Conservation (phyloP, 345 rosid species). For the Pelargonium nanum region DNA sequence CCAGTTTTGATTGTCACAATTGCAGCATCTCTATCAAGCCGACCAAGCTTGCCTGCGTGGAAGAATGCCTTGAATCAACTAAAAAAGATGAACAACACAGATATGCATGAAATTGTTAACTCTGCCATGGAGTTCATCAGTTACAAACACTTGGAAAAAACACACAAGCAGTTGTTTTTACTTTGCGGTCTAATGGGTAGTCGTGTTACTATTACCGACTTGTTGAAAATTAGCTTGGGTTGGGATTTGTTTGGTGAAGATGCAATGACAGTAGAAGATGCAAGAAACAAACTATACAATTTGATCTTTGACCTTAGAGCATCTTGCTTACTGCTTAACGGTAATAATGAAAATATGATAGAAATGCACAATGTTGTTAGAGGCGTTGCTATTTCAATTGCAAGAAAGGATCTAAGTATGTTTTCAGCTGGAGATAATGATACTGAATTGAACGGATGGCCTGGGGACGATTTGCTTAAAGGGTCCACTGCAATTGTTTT, state of each 20-base stretch:
- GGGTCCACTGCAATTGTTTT: conserved; percentile 1
- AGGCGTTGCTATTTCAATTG: too few relatives aligned
- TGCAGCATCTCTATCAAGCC: too few relatives aligned
- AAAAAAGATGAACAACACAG: neutral
- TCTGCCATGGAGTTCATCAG: neutral
- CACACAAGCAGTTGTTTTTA: too few relatives aligned
- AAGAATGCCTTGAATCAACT: neutral
- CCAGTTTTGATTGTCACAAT: too few relatives aligned
- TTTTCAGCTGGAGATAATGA: neutral
- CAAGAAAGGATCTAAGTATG: too few relatives aligned
- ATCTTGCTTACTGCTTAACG: conserved; percentile 10
- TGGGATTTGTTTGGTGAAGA: too few relatives aligned
- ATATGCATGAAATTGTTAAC: neutral
- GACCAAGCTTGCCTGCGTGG: neutral
- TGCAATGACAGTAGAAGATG: conserved; percentile 1
- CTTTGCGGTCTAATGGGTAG: too few relatives aligned
- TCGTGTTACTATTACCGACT: too few relatives aligned
- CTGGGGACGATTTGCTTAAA: neutral
- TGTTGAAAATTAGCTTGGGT: too few relatives aligned
- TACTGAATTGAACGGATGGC: neutral
- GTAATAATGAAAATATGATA: neutral
- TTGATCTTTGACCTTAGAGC: conserved; percentile 12
- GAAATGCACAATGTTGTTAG: too few relatives aligned
- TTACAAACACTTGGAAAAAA: neutral
- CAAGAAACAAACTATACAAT: neutral